Percentiles rank a stretch among this genome's conserved stretches.
Evolutionary conservation across 495 filamentous ascomycete species (phyloP).

Genomic region (Echria macrotheca): DNA sequence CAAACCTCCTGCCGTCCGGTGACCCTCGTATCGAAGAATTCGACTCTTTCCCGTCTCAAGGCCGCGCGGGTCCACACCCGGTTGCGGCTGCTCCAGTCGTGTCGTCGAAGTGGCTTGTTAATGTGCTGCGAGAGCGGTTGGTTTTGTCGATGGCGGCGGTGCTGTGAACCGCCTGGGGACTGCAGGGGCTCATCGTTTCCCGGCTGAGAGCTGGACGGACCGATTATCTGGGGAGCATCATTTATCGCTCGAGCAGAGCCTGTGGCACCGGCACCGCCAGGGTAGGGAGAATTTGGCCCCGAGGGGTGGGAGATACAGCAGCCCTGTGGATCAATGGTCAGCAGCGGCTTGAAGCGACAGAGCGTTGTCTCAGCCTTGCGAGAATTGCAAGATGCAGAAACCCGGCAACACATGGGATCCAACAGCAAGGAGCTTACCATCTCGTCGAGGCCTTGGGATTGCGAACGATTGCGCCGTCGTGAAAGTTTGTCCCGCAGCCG

Average conservation of each 20-base stretch:
- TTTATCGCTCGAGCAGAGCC: slow-evolving; percentile 43
- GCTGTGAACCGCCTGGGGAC: slow-evolving; percentile 14
- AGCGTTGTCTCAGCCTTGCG: background rate
- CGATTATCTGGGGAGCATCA: slow-evolving; percentile 21
- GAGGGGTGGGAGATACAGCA: slow-evolving; percentile 44
- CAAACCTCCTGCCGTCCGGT: slow-evolving; percentile 73
- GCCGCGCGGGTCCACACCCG: slow-evolving; percentile 40
- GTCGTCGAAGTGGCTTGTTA: slow-evolving; percentile 43
- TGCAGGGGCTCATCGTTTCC: slow-evolving; percentile 19
- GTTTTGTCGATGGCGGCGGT: slow-evolving; percentile 15
- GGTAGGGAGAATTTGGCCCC: slow-evolving; percentile 40
- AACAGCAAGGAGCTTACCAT: slow-evolving; percentile 22
- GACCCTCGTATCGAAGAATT: slow-evolving; percentile 81
- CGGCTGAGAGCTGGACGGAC: background rate
- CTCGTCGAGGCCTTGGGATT: slow-evolving; percentile 1
- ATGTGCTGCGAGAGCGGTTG: slow-evolving; percentile 38
- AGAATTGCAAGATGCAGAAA: background rate
- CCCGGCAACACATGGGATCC: too few relatives aligned
- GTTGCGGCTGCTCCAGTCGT: slow-evolving; percentile 44
- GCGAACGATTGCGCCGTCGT: background rate
- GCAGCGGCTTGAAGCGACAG: too few relatives aligned
- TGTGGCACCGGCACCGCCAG: slow-evolving; percentile 31
- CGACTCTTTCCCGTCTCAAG: slow-evolving; percentile 45
- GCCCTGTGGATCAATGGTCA: slow-evolving; percentile 27
- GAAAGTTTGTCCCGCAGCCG: slow-evolving; percentile 14